Percentiles rank a stretch among this genome's conserved stretches.
These are phyloP conservation scores for Trichomonascaceae sp. DNA, from an alignment of 1,139 yeast species.

Conservation along the genomic window DNA sequence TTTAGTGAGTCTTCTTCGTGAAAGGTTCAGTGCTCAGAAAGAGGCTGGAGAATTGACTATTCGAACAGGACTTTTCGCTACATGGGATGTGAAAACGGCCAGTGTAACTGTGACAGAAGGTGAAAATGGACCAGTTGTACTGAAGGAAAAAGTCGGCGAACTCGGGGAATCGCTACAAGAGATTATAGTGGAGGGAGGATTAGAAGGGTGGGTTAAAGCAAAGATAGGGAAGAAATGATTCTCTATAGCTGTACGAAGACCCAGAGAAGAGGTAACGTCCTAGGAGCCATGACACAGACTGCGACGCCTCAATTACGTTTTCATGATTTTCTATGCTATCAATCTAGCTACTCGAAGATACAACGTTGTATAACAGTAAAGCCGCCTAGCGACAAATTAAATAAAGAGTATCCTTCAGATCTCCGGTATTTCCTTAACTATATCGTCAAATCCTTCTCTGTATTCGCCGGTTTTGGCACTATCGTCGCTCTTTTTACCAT, in stretches of 20 bases:
- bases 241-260: too few species aligned
- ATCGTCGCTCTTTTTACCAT: conserved; percentile 78
- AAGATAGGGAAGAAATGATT: conserved; percentile 43
- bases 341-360: neutral
- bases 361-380: neutral
- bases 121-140: conserved; percentile 48
- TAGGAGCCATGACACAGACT: too few species aligned
- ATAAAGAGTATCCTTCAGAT: conserved; percentile 1
- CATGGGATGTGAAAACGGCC: conserved; percentile 89
- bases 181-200: conserved; percentile 92
- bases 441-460: conserved; percentile 87
- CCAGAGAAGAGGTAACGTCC: too few species aligned
- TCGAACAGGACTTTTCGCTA: conserved; percentile 89
- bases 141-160: conserved; percentile 88
- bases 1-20: conserved; percentile 69
- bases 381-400: neutral
- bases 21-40: conserved; percentile 43
- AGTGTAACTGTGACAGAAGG: conserved; percentile 71
- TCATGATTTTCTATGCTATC: neutral
- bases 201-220: conserved; percentile 95
- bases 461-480: conserved; percentile 70
- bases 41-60: conserved; percentile 60
- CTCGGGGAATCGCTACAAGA: conserved; percentile 93
- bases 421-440: conserved; percentile 71
- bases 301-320: neutral